Percentiles rank a stretch among this genome's conserved stretches.
Conservation (phyloP, 1,284 basidiomycete genomes). For the Wolfiporia cocos region DNA sequence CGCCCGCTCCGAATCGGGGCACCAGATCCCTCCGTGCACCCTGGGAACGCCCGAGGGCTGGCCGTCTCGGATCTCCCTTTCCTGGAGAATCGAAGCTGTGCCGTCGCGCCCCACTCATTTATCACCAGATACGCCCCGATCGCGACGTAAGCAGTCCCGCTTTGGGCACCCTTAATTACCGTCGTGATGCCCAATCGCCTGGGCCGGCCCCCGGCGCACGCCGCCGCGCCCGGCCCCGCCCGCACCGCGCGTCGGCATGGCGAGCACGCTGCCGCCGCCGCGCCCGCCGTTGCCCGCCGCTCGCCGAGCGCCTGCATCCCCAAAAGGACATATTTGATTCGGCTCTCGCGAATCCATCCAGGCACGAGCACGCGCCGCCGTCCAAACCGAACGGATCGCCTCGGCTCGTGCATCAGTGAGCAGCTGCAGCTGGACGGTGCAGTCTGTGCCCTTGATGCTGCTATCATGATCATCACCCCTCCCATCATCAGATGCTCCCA, state of each 20-base stretch:
- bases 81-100: slow-evolving; percentile 11
- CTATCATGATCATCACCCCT: slow-evolving; percentile 8
- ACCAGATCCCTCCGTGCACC: slow-evolving; percentile 6
- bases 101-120: slow-evolving; percentile 17
- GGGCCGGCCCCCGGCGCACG: not conserved
- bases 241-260: not conserved
- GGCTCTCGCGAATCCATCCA: too few relatives aligned
- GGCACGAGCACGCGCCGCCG: not conserved
- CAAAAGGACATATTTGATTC: too few relatives aligned
- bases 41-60: too few relatives aligned
- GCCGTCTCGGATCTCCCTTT: too few relatives aligned
- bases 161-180: not conserved
- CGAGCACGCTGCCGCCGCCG: too few relatives aligned
- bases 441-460: slow-evolving; percentile 6
- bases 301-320: too few relatives aligned
- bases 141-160: not conserved
- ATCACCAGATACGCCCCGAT: slow-evolving; percentile 9
- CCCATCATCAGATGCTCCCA: slow-evolving; percentile 9
- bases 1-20: too few relatives aligned
- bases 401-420: too few relatives aligned
- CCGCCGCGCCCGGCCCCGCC: not conserved
- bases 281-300: too few relatives aligned
- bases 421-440: too few relatives aligned
- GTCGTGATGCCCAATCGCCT: not conserved
- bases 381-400: not conserved